A percentile compares a stretch with the other conserved stretches of the same genome.
Evolutionary conservation across 139 green algal genomes (phyloP).

Genomic region (Picochlorum sp.): DNA sequence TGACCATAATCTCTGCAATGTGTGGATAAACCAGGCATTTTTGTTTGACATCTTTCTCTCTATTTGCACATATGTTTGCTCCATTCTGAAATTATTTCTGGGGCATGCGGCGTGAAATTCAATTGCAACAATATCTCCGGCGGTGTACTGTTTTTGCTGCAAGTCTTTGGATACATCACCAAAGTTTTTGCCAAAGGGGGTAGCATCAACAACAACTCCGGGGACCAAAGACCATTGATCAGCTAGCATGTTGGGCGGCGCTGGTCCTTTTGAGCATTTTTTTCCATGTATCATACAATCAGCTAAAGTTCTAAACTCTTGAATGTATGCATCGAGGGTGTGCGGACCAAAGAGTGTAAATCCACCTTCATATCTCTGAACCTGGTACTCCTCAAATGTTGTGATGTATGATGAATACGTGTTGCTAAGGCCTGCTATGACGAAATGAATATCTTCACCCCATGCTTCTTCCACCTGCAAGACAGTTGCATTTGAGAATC

Average conservation of each 20-base stretch:
- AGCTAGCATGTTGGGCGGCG: conserved; percentile 53
- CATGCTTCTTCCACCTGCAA: conserved; percentile 18
- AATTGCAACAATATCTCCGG: conserved; percentile 34
- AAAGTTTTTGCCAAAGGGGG: conserved; percentile 45
- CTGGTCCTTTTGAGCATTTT: conserved; percentile 13
- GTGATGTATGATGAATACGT: conserved; percentile 76
- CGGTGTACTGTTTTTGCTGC: conserved; percentile 13
- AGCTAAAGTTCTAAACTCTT: conserved; percentile 60
- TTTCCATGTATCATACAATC: conserved; percentile 42
- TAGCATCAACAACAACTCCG: conserved; percentile 59
- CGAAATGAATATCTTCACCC: conserved; percentile 32
- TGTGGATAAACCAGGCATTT: neutral
- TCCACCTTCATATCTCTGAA: conserved; percentile 77
- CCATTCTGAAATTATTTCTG: conserved; percentile 59
- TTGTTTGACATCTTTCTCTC: conserved; percentile 27
- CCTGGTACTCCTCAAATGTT: conserved; percentile 74
- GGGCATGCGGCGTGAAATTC: conserved; percentile 65
- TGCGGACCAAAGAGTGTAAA: conserved; percentile 75
- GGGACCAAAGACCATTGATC: conserved; percentile 56
- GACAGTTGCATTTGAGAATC: conserved; percentile 8
- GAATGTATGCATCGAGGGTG: conserved; percentile 84
- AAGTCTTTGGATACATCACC: conserved; percentile 45
- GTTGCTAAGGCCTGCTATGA: conserved; percentile 69
- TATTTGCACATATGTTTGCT: conserved; percentile 61
- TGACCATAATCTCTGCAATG: neutral